phyloP scores from a whole-genome alignment of 1,284 basidiomycete species.

The Rhodotorula sp. region DNA sequence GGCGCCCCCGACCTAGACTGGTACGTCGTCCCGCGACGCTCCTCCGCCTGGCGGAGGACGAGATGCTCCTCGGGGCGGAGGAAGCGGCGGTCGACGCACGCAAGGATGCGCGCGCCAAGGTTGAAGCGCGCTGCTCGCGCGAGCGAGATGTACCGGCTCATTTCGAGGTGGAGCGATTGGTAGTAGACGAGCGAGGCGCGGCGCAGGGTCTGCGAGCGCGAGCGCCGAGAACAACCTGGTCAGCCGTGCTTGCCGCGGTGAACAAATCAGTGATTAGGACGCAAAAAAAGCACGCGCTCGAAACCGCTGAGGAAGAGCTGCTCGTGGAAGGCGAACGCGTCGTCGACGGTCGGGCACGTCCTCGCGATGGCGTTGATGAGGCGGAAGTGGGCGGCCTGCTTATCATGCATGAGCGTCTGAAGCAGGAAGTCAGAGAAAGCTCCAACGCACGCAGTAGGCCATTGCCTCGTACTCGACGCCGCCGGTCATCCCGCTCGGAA shows the following conservation, averaged over 20 bases:
- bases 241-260: background rate
- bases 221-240: background rate
- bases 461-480: conserved; percentile 98
- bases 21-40: background rate
- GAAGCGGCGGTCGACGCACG: conserved; percentile 24
- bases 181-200: conserved; percentile 92
- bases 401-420: background rate
- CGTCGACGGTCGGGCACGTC: conserved; percentile 65
- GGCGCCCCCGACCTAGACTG: conserved; percentile 22
- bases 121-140: conserved; percentile 50
- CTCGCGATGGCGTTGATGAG: conserved; percentile 76
- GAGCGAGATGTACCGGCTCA: conserved; percentile 76
- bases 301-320: conserved; percentile 85
- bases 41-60: conserved; percentile 25
- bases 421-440: background rate
- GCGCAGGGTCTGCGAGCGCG: conserved; percentile 68
- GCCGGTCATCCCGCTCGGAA: conserved; percentile 96
- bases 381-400: conserved; percentile 77
- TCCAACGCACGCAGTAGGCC: conserved; percentile 77
- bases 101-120: conserved; percentile 36
- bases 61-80: conserved; percentile 24
- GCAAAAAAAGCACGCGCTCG: conserved; percentile 68
- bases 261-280: conserved; percentile 25
- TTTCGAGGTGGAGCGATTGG: conserved; percentile 84
- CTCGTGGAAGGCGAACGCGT: conserved; percentile 71